Base-by-base conservation (phyloP, 441 rosid species). In the Eutrema salsugineum region DNA sequence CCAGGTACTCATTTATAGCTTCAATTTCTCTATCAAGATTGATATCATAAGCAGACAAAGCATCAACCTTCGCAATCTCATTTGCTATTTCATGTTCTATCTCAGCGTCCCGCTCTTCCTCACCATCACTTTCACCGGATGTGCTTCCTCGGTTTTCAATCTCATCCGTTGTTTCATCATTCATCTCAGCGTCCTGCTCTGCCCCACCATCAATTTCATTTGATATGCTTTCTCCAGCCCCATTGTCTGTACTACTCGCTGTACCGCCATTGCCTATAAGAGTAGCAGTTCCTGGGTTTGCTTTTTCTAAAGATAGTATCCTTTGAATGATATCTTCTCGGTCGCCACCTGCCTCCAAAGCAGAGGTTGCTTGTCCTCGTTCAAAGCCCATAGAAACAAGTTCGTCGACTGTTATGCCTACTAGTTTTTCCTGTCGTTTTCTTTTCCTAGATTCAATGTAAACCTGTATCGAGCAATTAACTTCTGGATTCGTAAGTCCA, bases 301-400 rank as follows among this genome's bases (percentile, higher is more conserved):
- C 22, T 47, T 15, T 72, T 28, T 79, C 20, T 78, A 63, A 71
- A 36, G 80, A 14, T 9, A 88, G 83, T 58, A 93, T 80, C 66
- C 65, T 83, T 8, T 70, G 81, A 83, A 87, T 81, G 36, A 81
- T 79, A 64, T 81, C 73, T 68, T 90, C 84, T 67, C 89, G 58
- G 30, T 46, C 61, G 40, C 83, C 78, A 77, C 91, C 85, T 3
- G 77, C 84, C 72, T 40, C 79, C 73, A 87, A 78, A 38, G 84
- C 94, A 79, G 81, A 81, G 35, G 75, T 68, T 80, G 82, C 98
- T 68, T 66, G 78, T 40, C 87, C 80, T 79, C 88, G 83, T 77
- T 83, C 97, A 71, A 90, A 91, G 15, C 99, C 99, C 99, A 90
- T 94, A 27, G 86, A 75, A 17, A 91, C 92, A 70, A 91, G 93